phyloP scores from a whole-genome alignment of 495 filamentous ascomycete genomes.

The Penicillium herquei region DNA sequence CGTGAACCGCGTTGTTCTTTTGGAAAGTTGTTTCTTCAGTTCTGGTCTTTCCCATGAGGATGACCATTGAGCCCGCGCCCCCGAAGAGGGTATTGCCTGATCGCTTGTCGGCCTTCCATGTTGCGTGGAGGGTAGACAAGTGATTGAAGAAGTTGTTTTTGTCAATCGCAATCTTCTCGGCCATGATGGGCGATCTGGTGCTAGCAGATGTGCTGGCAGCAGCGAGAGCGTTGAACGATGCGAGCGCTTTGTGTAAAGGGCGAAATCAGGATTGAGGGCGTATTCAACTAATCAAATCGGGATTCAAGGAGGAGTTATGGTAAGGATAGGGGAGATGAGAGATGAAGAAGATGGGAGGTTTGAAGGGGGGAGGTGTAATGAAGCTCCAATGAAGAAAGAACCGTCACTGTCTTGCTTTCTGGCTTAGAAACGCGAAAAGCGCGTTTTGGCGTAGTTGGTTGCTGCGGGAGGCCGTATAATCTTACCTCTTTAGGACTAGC shows the following conservation, averaged over 20 bases:
- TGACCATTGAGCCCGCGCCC: constrained; percentile 79
- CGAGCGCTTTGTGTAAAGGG: not conserved
- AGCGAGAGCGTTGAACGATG: constrained; percentile 10
- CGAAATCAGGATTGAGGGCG: not conserved
- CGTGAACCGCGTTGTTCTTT: constrained; percentile 95
- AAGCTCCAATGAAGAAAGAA: not conserved
- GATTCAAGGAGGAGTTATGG: too few relatives aligned
- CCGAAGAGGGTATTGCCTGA: constrained; percentile 71
- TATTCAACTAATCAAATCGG: not conserved
- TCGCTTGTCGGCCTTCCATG: constrained; percentile 96
- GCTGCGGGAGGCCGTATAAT: constrained; percentile 19
- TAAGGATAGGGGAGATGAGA: not conserved
- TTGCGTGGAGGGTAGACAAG: constrained; percentile 75
- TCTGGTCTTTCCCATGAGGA: constrained; percentile 92
- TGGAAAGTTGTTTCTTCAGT: constrained; percentile 71
- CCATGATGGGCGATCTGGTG: constrained; percentile 36
- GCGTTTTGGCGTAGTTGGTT: constrained; percentile 22
- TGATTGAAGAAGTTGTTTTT: constrained; percentile 88
- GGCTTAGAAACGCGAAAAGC: constrained; percentile 29
- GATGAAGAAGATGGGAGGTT: constrained; percentile 1
- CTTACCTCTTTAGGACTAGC: constrained; percentile 24
- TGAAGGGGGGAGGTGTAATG: constrained; percentile 2
- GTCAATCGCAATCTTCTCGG: constrained; percentile 83
- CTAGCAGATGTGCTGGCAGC: constrained; percentile 19
- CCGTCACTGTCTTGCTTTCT: not conserved